Evolutionary conservation across 148 eudicot genomes (phyloP), one percentile per base, ranked within the genome.

Genomic region (Tetragonia tetragonoides): DNA sequence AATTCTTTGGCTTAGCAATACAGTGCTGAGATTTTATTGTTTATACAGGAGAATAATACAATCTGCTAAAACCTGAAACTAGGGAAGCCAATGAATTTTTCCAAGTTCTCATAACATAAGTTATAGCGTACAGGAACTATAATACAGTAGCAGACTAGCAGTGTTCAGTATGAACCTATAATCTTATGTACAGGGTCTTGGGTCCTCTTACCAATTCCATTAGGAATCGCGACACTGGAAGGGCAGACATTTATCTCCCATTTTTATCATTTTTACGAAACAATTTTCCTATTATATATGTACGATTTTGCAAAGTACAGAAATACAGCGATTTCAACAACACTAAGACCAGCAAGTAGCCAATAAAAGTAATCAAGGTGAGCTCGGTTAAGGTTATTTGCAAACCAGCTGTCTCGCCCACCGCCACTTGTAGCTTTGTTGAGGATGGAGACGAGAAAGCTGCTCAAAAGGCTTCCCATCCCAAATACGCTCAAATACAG

Each of bases 321-420:
- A 70, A 80, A 87, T 21, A 83, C 60, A 40, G 69, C 74, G 60
- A 85, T 72, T 75, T 77, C 87, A 3, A 83, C 70, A 12, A 82
- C 61, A 73, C 91, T 84, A 15, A 85, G 47, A 44, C 81, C 88
- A 75, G 87, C 90, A 56, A 87, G 90, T 2, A 87, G 64, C 85
- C 85, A 86, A 67, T 88, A 92, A 62, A 88, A 90, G 81, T 89
- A 89, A 79, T 90, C 90, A 18, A 92, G 87, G 79, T 92, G 97
- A 7, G 86, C 93, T 57, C 83, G 76, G 64, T 92, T 90, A 44
- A 90, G 77, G 80, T 92, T 88, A 28, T 83, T 77, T 14, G 89
- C 65, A 72, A 92, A 88, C 93, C 97, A 90, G 60, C 97, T 80
- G 38, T 65, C 82, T 15, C 65, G 64, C 16, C 87, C 90, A 42